Evolutionary conservation across 192 early-diverging fungal genomes (phyloP), one percentile per base, ranked within the genome.

Genomic region (Backusella tuberculispora): DNA sequence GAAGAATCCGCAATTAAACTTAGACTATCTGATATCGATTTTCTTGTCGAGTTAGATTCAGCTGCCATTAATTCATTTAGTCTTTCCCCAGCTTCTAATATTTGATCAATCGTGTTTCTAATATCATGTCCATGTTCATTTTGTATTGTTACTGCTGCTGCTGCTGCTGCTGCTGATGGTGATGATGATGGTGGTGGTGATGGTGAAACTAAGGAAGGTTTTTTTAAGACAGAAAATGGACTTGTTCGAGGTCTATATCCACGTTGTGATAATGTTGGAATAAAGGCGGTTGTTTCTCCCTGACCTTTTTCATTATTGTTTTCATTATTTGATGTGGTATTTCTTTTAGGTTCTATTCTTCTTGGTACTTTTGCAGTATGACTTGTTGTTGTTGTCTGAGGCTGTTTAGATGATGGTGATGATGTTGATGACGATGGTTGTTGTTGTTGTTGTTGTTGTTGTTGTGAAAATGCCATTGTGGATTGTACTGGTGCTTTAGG

Each of bases 341-440:
- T 26, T 60, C 53, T 26, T 60, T 60, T 60, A 13, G 53, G 53
- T 10, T 60, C 53, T 60, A 60, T 26, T 60, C 53, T 60, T 13
- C 53, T 26, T 8, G 53, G 53, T 60, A 26, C 21, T 60, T 60
- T 60, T 60, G 53, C 12, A 24, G 53, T 0, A 34, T 34, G 29
- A 2, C 29, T 34, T 34, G 29, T 34, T 34, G 29, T 34, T 34
- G 29, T 34, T 34, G 29, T 34, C 29, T 12, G 21, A 24, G 21
- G 10, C 53, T n/a, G 13, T 8, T 53, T 53, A n/a, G 6, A 10
- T 53, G 50, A 0, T 60, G 42, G 42, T 4, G 6, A 9, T 43
- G 53, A 12, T 13, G 29, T 1, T 34, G 29, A 34, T 34, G 29
- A 34, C 29, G 29, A 34, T 34, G 29, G 29, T 2, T 34, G 29